phyloP scores from a whole-genome alignment of 305 asterid species.

The Fraxinus floribunda region DNA sequence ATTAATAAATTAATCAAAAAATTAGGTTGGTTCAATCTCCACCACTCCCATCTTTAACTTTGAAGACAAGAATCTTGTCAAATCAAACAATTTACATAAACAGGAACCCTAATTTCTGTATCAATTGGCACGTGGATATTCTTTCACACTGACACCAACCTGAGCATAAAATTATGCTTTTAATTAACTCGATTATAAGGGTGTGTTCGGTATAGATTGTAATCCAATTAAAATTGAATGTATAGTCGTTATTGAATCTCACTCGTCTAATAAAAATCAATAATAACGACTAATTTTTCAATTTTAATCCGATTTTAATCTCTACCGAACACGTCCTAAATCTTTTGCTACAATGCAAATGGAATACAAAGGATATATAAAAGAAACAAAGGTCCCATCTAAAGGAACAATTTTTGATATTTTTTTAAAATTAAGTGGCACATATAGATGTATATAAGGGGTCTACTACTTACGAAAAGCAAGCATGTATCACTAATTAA shows the following conservation, averaged over 20 bases:
- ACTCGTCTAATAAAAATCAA: too few species aligned
- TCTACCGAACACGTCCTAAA: not conserved
- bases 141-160: not conserved
- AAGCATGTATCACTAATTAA: not conserved
- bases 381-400: constrained; percentile 19
- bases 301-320: too few species aligned
- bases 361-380: constrained; percentile 19
- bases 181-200: not conserved
- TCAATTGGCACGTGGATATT: constrained; percentile 45
- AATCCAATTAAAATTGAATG: too few species aligned
- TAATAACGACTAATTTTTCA: too few species aligned
- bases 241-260: too few species aligned
- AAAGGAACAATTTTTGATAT: constrained; percentile 10
- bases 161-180: constrained; percentile 29
- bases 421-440: constrained; percentile 36
- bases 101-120: constrained; percentile 30
- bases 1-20: not conserved
- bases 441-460: not conserved
- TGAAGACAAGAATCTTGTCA: constrained; percentile 69
- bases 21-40: constrained; percentile 30
- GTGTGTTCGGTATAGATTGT: too few species aligned
- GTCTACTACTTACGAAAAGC: not conserved
- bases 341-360: constrained; percentile 13
- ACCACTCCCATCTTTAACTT: constrained; percentile 33
- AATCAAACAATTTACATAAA: constrained; percentile 32